Percentiles rank a stretch among this genome's conserved stretches.
phyloP scores from a whole-genome alignment of 176 grass and related monocot genomes.

The Dactylis glomerata region DNA sequence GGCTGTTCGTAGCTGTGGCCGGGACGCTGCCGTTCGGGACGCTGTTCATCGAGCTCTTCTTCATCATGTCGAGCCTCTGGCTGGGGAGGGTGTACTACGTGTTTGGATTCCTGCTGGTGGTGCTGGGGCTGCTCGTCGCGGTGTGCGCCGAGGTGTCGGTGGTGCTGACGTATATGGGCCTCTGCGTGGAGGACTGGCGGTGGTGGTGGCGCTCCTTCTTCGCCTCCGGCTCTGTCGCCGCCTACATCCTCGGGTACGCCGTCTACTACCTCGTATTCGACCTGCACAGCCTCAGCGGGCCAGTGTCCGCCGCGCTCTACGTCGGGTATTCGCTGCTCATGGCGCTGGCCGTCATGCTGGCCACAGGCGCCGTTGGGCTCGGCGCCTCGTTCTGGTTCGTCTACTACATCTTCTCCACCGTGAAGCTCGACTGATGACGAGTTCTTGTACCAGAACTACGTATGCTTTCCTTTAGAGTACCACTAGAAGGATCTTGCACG shows the following conservation, averaged over 20 bases:
- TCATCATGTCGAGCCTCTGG: constrained; percentile 78
- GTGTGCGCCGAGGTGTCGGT: constrained; percentile 66
- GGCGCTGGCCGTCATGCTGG: constrained; percentile 72
- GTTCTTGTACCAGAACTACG: background rate
- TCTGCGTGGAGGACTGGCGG: constrained; percentile 62
- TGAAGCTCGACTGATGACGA: constrained; percentile 64
- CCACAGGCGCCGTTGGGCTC: constrained; percentile 67
- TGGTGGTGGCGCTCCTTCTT: constrained; percentile 89
- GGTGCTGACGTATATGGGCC: constrained; percentile 60
- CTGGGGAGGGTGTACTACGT: constrained; percentile 70
- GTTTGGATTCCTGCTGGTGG: constrained; percentile 67
- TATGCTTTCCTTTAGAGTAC: background rate
- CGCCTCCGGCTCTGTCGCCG: constrained; percentile 59
- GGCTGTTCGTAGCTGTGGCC: constrained; percentile 45
- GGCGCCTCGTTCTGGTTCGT: constrained; percentile 60
- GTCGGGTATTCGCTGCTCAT: constrained; percentile 71
- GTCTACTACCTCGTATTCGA: constrained; percentile 71
- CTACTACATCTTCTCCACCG: constrained; percentile 64
- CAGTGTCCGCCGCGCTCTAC: constrained; percentile 59
- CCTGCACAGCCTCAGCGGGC: constrained; percentile 68
- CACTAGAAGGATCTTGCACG: no score
- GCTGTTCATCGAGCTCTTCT: constrained; percentile 80
- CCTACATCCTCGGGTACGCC: constrained; percentile 57
- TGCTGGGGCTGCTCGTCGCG: constrained; percentile 49
- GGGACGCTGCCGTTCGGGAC: constrained; percentile 66